Base-by-base conservation (phyloP, 768 basidiomycete species). In the Rhodotorula taiwanensis region DNA sequence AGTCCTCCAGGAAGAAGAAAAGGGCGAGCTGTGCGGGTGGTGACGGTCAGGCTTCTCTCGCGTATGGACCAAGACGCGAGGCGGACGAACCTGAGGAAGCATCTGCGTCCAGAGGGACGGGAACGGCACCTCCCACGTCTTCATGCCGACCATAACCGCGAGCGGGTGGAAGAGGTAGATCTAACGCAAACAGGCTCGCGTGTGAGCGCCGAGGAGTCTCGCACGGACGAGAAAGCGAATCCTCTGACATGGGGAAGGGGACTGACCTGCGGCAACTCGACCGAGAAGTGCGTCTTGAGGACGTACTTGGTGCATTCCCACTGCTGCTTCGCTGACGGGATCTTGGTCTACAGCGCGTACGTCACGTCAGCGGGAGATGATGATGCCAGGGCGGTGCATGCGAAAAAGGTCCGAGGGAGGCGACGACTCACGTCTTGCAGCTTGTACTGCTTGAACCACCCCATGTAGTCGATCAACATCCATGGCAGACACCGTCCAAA, bases 221-320 rank as follows among this genome's bases (percentile, higher is more conserved):
- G n/a, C n/a, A n/a, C 27, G 28, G 13, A 4, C 16, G 50, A 25
- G 15, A 23, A 16, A 31, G 31, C 20, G 42, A 30, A 31, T n/a
- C n/a, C n/a, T n/a, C n/a, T n/a, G n/a, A 27, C 11, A 44, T 20
- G 20, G 14, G 21, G 1, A 18, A 27, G 8, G 31, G n/a, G 18
- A n/a, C 57, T 50, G 13, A 67, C 66, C 43, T 67, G 82, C 14
- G 95, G 94, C 5, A 91, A 80, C 77, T 98, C 94, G 63, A 95
- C 84, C 36, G 91, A 93, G 75, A 99, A 94, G 75, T 98, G 95
- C 4, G 90, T 89, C 75, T 90, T 84, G 4, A 99, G 81, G 34
- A 99, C 94, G 65, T 83, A 84, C 78, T 91, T 94, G 41, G 90
- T 94, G 78, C 93, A 98, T 50, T 88, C 85, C 91, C 90, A 94